phyloP scores from a whole-genome alignment of 2,329 filamentous ascomycete species.

The Trichophyton rubrum region DNA sequence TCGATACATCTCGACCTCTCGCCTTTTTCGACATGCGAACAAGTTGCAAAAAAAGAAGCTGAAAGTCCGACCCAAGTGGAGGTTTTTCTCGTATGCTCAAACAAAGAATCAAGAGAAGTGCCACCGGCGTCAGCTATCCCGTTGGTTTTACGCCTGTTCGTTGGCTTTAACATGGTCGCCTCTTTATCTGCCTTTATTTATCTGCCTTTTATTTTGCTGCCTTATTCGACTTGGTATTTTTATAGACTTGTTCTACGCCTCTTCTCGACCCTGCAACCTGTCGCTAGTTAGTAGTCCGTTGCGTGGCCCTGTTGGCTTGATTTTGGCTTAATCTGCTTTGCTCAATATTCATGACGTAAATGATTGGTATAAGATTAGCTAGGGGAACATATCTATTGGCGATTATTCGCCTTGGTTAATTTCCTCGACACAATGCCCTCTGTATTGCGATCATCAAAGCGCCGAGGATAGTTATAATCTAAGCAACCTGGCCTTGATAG shows the following conservation, averaged over 20 bases:
- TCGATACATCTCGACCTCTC: background rate
- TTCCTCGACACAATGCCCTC: background rate
- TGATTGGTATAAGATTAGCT: background rate
- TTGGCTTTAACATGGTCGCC: background rate
- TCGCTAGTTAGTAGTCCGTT: background rate
- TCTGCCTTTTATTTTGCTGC: background rate
- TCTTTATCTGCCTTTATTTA: background rate
- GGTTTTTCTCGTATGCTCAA: constrained; percentile 2
- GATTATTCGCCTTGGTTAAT: background rate
- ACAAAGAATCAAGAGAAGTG: background rate
- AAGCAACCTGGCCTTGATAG: background rate
- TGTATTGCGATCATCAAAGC: background rate
- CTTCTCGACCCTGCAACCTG: background rate
- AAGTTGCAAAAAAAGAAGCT: background rate
- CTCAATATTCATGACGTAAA: background rate
- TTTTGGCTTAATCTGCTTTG: background rate
- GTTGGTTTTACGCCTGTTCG: background rate
- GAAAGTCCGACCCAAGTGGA: background rate
- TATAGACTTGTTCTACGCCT: background rate
- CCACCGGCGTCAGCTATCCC: background rate
- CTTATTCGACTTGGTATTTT: background rate
- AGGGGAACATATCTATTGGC: background rate
- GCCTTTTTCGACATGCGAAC: background rate
- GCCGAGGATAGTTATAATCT: background rate
- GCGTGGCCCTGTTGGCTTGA: background rate